Base-by-base conservation (phyloP, 495 filamentous ascomycete species). In the Aspergillus nanangensis region DNA sequence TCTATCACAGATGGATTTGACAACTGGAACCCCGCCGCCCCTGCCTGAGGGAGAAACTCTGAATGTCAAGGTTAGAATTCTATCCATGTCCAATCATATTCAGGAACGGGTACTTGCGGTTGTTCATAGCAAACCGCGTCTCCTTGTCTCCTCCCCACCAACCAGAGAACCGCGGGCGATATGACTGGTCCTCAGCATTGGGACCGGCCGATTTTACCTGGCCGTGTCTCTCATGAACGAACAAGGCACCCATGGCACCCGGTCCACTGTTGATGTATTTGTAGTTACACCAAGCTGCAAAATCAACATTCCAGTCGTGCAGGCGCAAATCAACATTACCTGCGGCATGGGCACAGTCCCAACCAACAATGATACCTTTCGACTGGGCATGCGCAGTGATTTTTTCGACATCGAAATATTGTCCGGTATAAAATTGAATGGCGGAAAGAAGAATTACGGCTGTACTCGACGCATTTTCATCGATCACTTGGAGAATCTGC, bases 271-370 rank as follows among this genome's bases (percentile, higher is more conserved):
- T 96, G 47, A 98, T 76, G 61, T 98, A 98, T 67, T 98, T 98
- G 72, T 98, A 98, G 39, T 77, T 87, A 65, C 93, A 98, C 93
- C 93, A 98, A n/a, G 76, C 87, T 3, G 93, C 90, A 46, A 94
- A 94, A 64, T 98, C 93, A 21, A 96, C 91, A 43, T 90, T 79
- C 94, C 94, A 97, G 57, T 88, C 86, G 62, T 95, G 88, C 19
- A 98, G 77, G 18, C 73, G 66, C 11, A 96, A 69, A 9, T 84
- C 79, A 4, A 96, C 88, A 64, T 98, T 98, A 23, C 94, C 93
- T 5, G 81, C 88, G 8, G 91, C 93, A 66, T 98, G 93, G 3
- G 93, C 93, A 46, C 96, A 84, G 62, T 98, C 93, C 90, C 90
- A 98, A 44, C 91, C 87, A 29, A 96, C 80, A 25, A 86, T 69